Evolutionary conservation across 768 basidiomycete genomes (phyloP).

Genomic region (Tricholoma sp.): DNA sequence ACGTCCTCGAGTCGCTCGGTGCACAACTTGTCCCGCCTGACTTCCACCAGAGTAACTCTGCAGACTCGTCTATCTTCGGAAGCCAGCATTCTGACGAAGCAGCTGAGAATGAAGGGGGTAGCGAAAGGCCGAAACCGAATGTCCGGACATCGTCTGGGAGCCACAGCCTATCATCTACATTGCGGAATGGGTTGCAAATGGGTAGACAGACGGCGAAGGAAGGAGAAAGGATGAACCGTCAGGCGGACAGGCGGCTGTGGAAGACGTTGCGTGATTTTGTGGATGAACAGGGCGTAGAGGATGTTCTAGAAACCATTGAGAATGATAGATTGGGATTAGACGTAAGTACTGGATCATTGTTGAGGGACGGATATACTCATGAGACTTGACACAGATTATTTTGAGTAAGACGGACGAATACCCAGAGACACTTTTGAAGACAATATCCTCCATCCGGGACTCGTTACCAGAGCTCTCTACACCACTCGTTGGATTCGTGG

Average conservation of each 20-base stretch:
- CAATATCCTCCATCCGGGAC: slow-evolving; percentile 51
- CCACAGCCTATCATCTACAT: slow-evolving; percentile 39
- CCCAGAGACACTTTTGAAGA: slow-evolving; percentile 53
- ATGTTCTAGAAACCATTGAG: slow-evolving; percentile 69
- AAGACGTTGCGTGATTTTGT: slow-evolving; percentile 85
- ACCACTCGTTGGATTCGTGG: slow-evolving; percentile 27
- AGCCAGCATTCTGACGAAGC: slow-evolving; percentile 57
- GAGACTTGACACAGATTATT: slow-evolving; percentile 40
- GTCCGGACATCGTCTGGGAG: slow-evolving; percentile 12
- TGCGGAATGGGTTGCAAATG: slow-evolving; percentile 20
- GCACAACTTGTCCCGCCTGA: slow-evolving; percentile 71
- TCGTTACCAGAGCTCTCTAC: slow-evolving; percentile 37
- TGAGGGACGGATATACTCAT: background rate
- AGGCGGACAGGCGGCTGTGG: slow-evolving; percentile 56
- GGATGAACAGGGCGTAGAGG: slow-evolving; percentile 78
- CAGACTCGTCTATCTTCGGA: slow-evolving; percentile 76
- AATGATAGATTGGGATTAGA: slow-evolving; percentile 63
- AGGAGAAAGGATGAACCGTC: slow-evolving; percentile 19
- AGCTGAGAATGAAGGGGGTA: slow-evolving; percentile 18
- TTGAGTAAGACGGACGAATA: slow-evolving; percentile 62
- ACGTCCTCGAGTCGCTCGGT: slow-evolving; percentile 67
- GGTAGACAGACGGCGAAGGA: slow-evolving; percentile 12
- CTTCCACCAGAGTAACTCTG: slow-evolving; percentile 56
- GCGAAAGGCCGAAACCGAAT: slow-evolving; percentile 10
- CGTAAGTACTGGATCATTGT: slow-evolving; percentile 33